Percentiles rank a stretch among this genome's conserved stretches.
phyloP scores from a whole-genome alignment of 805 yeast species.

The Zygosaccharomyces siamensis region DNA sequence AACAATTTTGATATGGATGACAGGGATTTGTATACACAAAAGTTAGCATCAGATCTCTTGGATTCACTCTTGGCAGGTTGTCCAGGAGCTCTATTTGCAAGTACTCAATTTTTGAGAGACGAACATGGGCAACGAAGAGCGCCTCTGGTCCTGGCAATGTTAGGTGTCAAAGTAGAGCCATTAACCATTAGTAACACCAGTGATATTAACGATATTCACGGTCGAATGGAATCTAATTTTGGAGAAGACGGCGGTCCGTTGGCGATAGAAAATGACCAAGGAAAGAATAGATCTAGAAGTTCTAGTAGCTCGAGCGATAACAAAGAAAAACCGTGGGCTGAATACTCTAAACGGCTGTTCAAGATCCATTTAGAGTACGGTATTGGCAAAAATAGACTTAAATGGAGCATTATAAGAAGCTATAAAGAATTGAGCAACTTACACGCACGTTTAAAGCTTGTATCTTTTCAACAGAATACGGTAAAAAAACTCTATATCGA shows the following conservation, averaged over 20 bases:
- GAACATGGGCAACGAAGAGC: slow-evolving; percentile 74
- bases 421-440: slow-evolving; percentile 66
- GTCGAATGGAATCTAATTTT: background rate
- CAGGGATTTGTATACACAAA: slow-evolving; percentile 22
- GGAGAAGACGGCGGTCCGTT: background rate
- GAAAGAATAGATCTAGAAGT: slow-evolving; percentile 14
- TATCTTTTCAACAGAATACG: slow-evolving; percentile 42
- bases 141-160: slow-evolving; percentile 69
- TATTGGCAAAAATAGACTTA: slow-evolving; percentile 67
- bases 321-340: slow-evolving; percentile 27
- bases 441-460: slow-evolving; percentile 62
- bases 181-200: slow-evolving; percentile 12
- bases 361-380: slow-evolving; percentile 86
- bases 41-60: slow-evolving; percentile 41
- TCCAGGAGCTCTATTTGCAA: slow-evolving; percentile 70
- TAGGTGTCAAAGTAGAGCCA: slow-evolving; percentile 55
- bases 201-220: background rate
- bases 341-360: slow-evolving; percentile 40
- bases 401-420: slow-evolving; percentile 75
- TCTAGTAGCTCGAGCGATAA: slow-evolving; percentile 12
- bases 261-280: background rate
- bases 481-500: slow-evolving; percentile 28
- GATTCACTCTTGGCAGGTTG: slow-evolving; percentile 58
- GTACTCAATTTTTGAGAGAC: slow-evolving; percentile 70
- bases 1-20: slow-evolving; percentile 8